Percentiles rank a stretch among this genome's conserved stretches.
Conservation (phyloP, 169 alveolate species). For the Perkinsus olseni region DNA sequence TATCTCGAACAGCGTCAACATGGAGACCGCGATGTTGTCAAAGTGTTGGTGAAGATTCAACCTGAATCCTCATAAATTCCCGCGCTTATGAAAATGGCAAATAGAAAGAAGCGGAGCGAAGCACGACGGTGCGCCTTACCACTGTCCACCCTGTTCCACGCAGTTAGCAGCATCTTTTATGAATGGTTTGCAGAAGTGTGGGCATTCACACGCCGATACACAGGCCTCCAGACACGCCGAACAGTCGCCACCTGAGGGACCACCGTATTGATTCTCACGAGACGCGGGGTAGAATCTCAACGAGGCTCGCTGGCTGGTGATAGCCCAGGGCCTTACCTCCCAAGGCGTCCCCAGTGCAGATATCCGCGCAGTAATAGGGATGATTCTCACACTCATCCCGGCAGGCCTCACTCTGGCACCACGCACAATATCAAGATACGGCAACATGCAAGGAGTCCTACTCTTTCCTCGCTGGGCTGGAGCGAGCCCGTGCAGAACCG, state of each 20-base stretch:
- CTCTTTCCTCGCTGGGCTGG: background rate
- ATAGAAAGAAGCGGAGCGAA: background rate
- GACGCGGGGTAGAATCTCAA: no score
- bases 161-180: conserved; percentile 24
- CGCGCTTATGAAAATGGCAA: background rate
- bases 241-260: background rate
- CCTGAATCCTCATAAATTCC: background rate
- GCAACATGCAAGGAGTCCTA: background rate
- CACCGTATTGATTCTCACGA: no score
- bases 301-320: no score
- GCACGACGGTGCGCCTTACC: conserved; percentile 21
- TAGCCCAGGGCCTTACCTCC: background rate
- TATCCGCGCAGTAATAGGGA: background rate
- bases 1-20: conserved; percentile 40
- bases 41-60: conserved; percentile 20
- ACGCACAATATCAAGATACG: no score
- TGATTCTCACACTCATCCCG: background rate
- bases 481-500: background rate
- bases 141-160: conserved; percentile 50
- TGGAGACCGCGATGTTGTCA: conserved; percentile 43
- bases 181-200: background rate
- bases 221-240: background rate
- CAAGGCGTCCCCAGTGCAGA: background rate
- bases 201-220: background rate
- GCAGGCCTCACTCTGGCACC: background rate